phyloP scores from a whole-genome alignment of 1,284 basidiomycete genomes.

The Pseudozyma pruni region DNA sequence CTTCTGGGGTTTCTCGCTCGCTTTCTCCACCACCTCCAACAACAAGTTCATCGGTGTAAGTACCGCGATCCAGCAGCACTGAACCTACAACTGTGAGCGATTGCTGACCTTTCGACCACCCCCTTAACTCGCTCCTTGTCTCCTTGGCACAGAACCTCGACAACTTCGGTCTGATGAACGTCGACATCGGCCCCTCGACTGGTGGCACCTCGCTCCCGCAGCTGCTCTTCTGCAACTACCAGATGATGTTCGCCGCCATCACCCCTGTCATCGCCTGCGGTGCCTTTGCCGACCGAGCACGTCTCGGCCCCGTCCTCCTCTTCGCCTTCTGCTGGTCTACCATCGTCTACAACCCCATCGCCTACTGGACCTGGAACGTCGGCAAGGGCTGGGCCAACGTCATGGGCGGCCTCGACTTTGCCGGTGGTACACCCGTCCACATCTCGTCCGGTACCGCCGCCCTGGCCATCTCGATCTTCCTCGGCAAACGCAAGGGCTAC shows the following conservation, averaged over 20 bases:
- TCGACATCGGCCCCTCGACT: constrained; percentile 78
- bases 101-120: background rate
- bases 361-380: constrained; percentile 67
- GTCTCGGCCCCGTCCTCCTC: constrained; percentile 84
- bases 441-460: constrained; percentile 68
- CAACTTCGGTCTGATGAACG: constrained; percentile 85
- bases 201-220: constrained; percentile 74
- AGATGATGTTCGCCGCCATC: constrained; percentile 83
- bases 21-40: constrained; percentile 69
- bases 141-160: constrained; percentile 71
- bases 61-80: too few species aligned
- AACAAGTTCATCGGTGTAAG: constrained; percentile 70
- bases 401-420: constrained; percentile 69
- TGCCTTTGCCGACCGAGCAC: constrained; percentile 89
- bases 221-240: constrained; percentile 87
- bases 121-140: constrained; percentile 62
- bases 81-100: background rate
- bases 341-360: constrained; percentile 77
- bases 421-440: constrained; percentile 69
- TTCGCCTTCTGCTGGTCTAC: constrained; percentile 90
- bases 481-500: constrained; percentile 69
- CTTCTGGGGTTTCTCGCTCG: constrained; percentile 68
- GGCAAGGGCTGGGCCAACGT: constrained; percentile 63
- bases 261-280: constrained; percentile 81
- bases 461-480: constrained; percentile 67